These are phyloP conservation scores for Pulveroboletus sp. DNA, from an alignment of 768 basidiomycete species.

Conservation along the genomic window DNA sequence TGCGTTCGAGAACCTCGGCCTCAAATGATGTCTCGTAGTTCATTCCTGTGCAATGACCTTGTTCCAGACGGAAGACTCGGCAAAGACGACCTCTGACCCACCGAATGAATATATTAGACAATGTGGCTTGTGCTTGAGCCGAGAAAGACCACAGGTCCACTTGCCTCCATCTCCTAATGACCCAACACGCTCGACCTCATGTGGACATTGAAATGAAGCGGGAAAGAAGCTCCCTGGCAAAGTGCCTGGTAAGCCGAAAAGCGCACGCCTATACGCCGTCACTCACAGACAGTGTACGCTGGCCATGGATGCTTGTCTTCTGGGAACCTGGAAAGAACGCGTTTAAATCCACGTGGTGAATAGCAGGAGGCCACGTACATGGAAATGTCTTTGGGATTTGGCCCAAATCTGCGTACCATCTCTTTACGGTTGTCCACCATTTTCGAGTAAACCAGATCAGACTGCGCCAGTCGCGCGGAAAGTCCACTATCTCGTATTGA, in stretches of 20 bases:
- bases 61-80: background rate
- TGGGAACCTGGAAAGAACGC: slow-evolving; percentile 43
- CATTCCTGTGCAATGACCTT: slow-evolving; percentile 33
- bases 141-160: slow-evolving; percentile 64
- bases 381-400: slow-evolving; percentile 43
- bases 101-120: slow-evolving; percentile 66
- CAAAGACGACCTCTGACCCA: slow-evolving; percentile 19
- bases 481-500: slow-evolving; percentile 35
- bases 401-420: slow-evolving; percentile 55
- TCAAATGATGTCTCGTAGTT: slow-evolving; percentile 67
- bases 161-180: slow-evolving; percentile 67
- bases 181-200: slow-evolving; percentile 41
- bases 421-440: slow-evolving; percentile 39
- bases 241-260: slow-evolving; percentile 1
- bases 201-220: slow-evolving; percentile 43
- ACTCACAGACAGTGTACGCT: slow-evolving; percentile 56
- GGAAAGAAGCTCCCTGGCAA: slow-evolving; percentile 45
- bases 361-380: slow-evolving; percentile 28
- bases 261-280: background rate
- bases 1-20: slow-evolving; percentile 48
- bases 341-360: slow-evolving; percentile 2
- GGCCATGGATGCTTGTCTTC: slow-evolving; percentile 52
- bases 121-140: slow-evolving; percentile 48
- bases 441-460: slow-evolving; percentile 47
- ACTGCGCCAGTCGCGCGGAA: slow-evolving; percentile 37